A percentile compares a stretch with the other conserved stretches of the same genome.
These are phyloP conservation scores for Aristolochia californica DNA, from an alignment of 164 flowering plant genomes.

Conservation along the genomic window DNA sequence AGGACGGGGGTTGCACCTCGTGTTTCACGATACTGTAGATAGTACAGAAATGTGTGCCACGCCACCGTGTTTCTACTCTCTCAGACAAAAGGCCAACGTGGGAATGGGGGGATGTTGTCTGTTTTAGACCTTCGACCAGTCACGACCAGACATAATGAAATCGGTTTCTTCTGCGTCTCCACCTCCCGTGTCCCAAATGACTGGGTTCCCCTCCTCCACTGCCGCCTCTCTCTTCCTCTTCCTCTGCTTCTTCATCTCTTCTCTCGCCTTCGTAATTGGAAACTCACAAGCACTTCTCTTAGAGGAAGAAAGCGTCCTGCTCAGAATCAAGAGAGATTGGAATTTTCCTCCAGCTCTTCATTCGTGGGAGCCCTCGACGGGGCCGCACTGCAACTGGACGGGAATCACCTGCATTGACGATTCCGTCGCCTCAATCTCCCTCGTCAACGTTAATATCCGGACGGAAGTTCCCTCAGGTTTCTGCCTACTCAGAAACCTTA, in stretches of 20 bases:
- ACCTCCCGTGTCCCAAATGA: too few species aligned
- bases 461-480: conserved; percentile 27
- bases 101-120: too few species aligned
- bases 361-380: conserved; percentile 28
- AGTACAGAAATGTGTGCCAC: too few species aligned
- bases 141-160: too few species aligned
- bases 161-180: too few species aligned
- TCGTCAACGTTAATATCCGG: conserved; percentile 18
- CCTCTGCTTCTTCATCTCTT: not conserved
- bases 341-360: conserved; percentile 16
- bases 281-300: not conserved
- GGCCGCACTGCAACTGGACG: conserved; percentile 36
- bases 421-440: conserved; percentile 26
- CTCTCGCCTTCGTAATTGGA: not conserved
- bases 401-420: conserved; percentile 24
- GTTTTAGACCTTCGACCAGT: too few species aligned
- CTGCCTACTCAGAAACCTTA: conserved; percentile 46
- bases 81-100: too few species aligned
- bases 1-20: too few species aligned
- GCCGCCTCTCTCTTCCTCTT: too few species aligned
- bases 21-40: too few species aligned
- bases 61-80: too few species aligned
- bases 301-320: conserved; percentile 13
- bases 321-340: conserved; percentile 23
- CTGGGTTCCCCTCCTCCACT: not conserved